Percentiles rank a stretch among this genome's conserved stretches.
Conservation (phyloP, 306 rosid species). For the Pterocarpus santalinus region DNA sequence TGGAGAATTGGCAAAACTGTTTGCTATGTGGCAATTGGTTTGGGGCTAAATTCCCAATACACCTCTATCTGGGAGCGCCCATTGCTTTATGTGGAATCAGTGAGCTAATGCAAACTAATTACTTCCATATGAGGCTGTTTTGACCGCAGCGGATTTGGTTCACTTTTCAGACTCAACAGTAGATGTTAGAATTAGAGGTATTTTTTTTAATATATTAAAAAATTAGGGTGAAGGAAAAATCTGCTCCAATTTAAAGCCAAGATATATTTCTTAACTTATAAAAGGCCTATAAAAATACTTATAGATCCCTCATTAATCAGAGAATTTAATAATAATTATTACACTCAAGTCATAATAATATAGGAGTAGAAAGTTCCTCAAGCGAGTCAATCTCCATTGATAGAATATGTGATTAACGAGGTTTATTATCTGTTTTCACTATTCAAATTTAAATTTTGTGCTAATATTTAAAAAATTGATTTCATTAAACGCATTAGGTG, state of each 20-base stretch:
- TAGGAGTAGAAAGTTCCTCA: too few species aligned
- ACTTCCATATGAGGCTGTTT: not conserved
- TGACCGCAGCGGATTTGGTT: not conserved
- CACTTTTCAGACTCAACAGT: not conserved
- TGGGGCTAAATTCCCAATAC: not conserved
- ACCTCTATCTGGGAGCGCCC: constrained; percentile 30
- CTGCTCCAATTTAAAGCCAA: too few species aligned
- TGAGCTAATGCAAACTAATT: not conserved
- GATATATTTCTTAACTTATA: too few species aligned
- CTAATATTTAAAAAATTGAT: not conserved
- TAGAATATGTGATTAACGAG: too few species aligned
- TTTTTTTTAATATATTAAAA: too few species aligned
- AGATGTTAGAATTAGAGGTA: too few species aligned
- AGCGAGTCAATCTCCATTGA: too few species aligned
- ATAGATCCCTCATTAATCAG: too few species aligned
- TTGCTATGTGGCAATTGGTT: constrained; percentile 18
- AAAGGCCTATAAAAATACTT: too few species aligned
- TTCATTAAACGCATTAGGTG: constrained; percentile 30
- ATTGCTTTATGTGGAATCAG: constrained; percentile 38
- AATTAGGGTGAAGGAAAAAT: too few species aligned
- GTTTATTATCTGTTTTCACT: not conserved
- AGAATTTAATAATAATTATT: too few species aligned
- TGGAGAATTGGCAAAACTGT: constrained; percentile 31
- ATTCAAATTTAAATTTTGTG: not conserved
- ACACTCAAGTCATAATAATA: too few species aligned